Conservation (phyloP, 2,329 filamentous ascomycete genomes). For the Fusarium marasasianum region DNA sequence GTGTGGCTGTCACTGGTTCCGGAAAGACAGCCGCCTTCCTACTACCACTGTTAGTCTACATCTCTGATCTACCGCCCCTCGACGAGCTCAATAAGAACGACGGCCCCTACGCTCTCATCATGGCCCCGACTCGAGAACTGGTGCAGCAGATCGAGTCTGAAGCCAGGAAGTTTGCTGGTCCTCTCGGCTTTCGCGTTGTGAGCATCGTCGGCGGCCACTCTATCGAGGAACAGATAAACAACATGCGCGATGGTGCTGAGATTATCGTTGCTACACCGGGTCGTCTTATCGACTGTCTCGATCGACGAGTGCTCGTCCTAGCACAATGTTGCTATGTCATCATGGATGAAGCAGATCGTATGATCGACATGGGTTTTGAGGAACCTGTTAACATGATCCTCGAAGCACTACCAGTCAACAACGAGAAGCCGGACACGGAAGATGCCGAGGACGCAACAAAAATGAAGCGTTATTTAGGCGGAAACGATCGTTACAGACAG, state of each 20-base stretch:
- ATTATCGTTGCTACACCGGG: conserved; percentile 99
- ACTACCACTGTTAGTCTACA: conserved; percentile 91
- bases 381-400: conserved; percentile 98
- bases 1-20: conserved; percentile 96
- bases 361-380: conserved; percentile 99
- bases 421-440: conserved; percentile 95
- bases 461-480: conserved; percentile 84
- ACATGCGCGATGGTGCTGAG: conserved; percentile 89
- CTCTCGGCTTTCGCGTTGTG: conserved; percentile 92
- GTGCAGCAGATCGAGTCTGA: conserved; percentile 97
- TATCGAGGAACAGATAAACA: conserved; percentile 91
- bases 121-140: conserved; percentile 95
- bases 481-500: conserved; percentile 85
- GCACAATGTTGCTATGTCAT: conserved; percentile 98
- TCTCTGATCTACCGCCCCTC: conserved; percentile 86
- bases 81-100: conserved; percentile 90
- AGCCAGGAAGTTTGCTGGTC: conserved; percentile 89
- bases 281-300: conserved; percentile 96
- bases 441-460: conserved; percentile 84
- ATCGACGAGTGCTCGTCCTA: conserved; percentile 88
- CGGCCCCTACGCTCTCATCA: conserved; percentile 95
- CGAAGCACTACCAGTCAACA: conserved; percentile 88
- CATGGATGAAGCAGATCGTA: conserved; percentile 99
- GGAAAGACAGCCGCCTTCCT: conserved; percentile 98
- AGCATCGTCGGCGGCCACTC: conserved; percentile 98